Evolutionary conservation across 176 grass and related monocot genomes (phyloP).

Genomic region (Typha latifolia): DNA sequence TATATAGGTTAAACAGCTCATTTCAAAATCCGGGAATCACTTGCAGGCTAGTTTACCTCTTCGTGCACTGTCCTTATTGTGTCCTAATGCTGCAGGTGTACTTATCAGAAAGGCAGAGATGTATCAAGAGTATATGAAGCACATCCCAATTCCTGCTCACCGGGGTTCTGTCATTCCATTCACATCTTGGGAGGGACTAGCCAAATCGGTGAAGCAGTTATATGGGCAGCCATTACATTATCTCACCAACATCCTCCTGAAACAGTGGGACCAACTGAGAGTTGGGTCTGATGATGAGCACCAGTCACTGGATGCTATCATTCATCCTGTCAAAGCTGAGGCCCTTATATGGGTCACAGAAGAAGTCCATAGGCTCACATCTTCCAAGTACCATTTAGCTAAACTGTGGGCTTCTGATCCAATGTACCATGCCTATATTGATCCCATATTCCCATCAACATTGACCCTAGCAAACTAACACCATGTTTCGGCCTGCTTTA

Average conservation of each 20-base stretch:
- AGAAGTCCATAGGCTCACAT: conserved; percentile 63
- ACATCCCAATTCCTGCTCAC: conserved; percentile 52
- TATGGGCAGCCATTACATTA: conserved; percentile 80
- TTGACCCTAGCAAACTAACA: background rate
- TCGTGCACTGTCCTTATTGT: conserved; percentile 8
- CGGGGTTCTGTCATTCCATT: conserved; percentile 46
- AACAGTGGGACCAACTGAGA: conserved; percentile 63
- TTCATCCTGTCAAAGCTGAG: conserved; percentile 69
- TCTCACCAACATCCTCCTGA: conserved; percentile 64
- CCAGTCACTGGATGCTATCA: conserved; percentile 43
- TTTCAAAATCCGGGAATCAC: conserved; percentile 11
- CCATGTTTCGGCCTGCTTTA: no score
- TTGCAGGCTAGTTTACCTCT: conserved; percentile 3
- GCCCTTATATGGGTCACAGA: conserved; percentile 62
- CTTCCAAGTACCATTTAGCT: conserved; percentile 43
- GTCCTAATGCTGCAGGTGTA: conserved; percentile 54
- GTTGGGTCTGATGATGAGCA: conserved; percentile 38
- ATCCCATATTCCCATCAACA: conserved; percentile 51
- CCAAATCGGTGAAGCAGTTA: conserved; percentile 60
- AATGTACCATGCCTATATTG: conserved; percentile 61
- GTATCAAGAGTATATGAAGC: conserved; percentile 90
- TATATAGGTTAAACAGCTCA: background rate
- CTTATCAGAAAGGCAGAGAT: conserved; percentile 73
- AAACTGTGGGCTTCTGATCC: conserved; percentile 48
- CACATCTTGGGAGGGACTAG: conserved; percentile 68